Conservation (phyloP, 1,284 basidiomycete species). For the Ustilago lituana region DNA sequence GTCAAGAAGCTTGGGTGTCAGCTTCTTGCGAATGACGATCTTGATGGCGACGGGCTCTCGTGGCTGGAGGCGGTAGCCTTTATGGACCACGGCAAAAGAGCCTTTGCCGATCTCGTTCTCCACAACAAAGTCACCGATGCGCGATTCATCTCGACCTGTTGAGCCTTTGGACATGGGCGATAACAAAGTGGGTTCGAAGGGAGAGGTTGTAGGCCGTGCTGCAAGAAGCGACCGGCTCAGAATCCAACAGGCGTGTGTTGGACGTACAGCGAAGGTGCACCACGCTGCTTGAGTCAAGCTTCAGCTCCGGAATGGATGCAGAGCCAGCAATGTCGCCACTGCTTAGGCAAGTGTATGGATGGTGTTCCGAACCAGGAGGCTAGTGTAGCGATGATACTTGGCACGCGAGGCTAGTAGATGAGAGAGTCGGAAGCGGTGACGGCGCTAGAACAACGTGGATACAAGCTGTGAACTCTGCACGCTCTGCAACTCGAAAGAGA, state of each 20-base stretch:
- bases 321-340: too few relatives aligned
- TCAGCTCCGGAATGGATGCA: too few relatives aligned
- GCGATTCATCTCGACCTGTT: constrained; percentile 38
- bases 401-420: too few relatives aligned
- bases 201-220: background rate
- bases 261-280: too few relatives aligned
- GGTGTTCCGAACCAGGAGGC: too few relatives aligned
- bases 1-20: constrained; percentile 91
- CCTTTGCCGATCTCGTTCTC: constrained; percentile 75
- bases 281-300: too few relatives aligned
- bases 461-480: too few relatives aligned
- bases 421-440: too few relatives aligned
- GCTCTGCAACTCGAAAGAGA: too few relatives aligned
- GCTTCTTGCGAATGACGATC: constrained; percentile 86
- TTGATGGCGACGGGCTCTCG: constrained; percentile 82
- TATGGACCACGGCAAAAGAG: constrained; percentile 95
- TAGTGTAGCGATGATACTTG: too few relatives aligned
- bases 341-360: too few relatives aligned
- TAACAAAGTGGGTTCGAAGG: background rate
- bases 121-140: constrained; percentile 70
- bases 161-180: constrained; percentile 30
- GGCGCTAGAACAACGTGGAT: too few relatives aligned
- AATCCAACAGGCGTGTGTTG: background rate
- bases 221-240: background rate
- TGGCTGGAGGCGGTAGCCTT: constrained; percentile 73